Conservation (phyloP, 768 basidiomycete genomes). For the Hygrophoropsis aurantiaca region DNA sequence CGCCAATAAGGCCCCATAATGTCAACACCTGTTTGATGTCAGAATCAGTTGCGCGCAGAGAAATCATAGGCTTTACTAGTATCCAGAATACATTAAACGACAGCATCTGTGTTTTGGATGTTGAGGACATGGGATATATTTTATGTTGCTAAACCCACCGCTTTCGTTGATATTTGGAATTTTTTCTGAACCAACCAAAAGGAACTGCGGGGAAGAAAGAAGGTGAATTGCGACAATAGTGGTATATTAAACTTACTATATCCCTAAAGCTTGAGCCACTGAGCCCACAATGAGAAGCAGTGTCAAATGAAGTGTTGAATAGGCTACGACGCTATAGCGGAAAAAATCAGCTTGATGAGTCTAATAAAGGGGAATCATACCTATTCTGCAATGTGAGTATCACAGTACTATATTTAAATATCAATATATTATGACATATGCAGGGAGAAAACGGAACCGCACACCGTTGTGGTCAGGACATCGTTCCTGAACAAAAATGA, state of each 20-base stretch:
- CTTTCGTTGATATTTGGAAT: conserved; percentile 63
- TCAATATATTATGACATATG: background rate
- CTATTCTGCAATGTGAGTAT: conserved; percentile 72
- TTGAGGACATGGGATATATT: too few species aligned
- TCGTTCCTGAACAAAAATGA: conserved; percentile 56
- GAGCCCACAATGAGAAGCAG: conserved; percentile 67
- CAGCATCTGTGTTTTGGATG: conserved; percentile 75
- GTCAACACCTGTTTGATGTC: conserved; percentile 50
- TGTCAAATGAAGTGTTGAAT: conserved; percentile 72
- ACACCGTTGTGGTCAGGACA: conserved; percentile 76
- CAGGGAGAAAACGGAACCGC: conserved; percentile 17
- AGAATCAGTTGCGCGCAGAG: background rate
- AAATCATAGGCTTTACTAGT: conserved; percentile 38
- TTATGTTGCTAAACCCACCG: too few species aligned
- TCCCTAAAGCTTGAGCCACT: conserved; percentile 61
- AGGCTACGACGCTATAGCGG: conserved; percentile 59
- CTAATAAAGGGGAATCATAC: too few species aligned
- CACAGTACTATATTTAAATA: conserved; percentile 50
- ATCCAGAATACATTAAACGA: conserved; percentile 74
- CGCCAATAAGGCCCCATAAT: conserved; percentile 74
- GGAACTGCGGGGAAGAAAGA: conserved; percentile 34
- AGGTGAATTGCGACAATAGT: too few species aligned
- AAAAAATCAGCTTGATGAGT: background rate
- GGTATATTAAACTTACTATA: conserved; percentile 63
- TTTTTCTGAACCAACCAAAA: conserved; percentile 73